Base-by-base conservation (phyloP, 257 asterid genomes). In the Petunia axillaris region DNA sequence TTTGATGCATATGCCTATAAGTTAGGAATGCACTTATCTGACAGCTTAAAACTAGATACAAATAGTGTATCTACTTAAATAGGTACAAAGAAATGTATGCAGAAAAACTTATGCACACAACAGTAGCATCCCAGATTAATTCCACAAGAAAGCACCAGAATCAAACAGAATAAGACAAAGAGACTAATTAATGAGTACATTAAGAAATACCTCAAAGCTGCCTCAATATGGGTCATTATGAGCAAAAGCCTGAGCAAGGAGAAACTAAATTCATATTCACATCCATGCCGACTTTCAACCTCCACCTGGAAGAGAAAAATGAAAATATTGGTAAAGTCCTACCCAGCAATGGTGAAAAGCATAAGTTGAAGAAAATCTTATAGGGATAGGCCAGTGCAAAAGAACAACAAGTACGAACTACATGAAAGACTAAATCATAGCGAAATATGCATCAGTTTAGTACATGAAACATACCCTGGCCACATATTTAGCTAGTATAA, bases 51-150 rank as follows among this genome's bases (percentile, higher is more conserved):
- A 13, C 8, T 37, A 38, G 11, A 11, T 64, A 63, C 3, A 60
- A 60, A 8, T 60, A 60, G 14, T 2, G 35, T 8, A 39, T 4
- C 14, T 25, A 25, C 25, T 25, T 25, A 25, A 25, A 25, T 25
- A 25, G 25, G 25, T 25, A 25, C 25, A 8, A 15, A 48, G 5
- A 48, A 48, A 4, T 4, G 53, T 48, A 48, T 2, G 8, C 8
- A 37, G 66, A 35, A 64, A 10, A 13, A 13, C 4, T 38, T 38
- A 64, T 11, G 25, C 25, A 38, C 46, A 64, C 25, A 64, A 64
- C 4, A 64, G 35, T 64, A 64, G 46, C 71, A 64, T 64, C 71
- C 37, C 71, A 64, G 40, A 64, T 64, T 37, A 64, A 64, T 11
- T 38, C n/a, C 8, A 0, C 8, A 4, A 16, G 64, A 58, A 58